A percentile compares a stretch with the other conserved stretches of the same genome.
phyloP scores from a whole-genome alignment of 2,329 filamentous ascomycete species.

The Epichloe coenophiala region DNA sequence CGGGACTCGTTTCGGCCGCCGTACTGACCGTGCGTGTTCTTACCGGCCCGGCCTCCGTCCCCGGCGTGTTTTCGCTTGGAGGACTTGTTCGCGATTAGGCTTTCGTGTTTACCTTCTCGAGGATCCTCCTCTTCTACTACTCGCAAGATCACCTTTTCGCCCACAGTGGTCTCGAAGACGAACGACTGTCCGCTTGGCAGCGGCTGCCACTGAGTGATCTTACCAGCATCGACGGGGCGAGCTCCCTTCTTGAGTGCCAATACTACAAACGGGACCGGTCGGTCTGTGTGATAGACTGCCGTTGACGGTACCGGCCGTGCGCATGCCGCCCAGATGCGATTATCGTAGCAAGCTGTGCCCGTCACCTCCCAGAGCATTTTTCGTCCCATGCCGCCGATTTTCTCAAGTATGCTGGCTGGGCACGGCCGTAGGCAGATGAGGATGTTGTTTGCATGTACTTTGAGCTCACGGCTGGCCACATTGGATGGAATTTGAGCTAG shows the following conservation, averaged over 20 bases:
- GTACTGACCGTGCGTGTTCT: constrained; percentile 19
- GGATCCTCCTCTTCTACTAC: constrained; percentile 67
- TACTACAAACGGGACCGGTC: constrained; percentile 64
- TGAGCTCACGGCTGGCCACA: constrained; percentile 56
- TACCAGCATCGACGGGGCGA: constrained; percentile 64
- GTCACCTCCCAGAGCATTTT: constrained; percentile 77
- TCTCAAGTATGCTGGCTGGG: constrained; percentile 57
- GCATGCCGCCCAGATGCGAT: constrained; percentile 76
- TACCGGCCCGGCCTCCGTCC: constrained; percentile 27
- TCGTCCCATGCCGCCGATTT: constrained; percentile 74
- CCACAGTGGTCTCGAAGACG: constrained; percentile 69
- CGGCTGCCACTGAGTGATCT: constrained; percentile 74
- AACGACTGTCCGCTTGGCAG: constrained; percentile 57
- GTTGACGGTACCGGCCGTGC: constrained; percentile 58
- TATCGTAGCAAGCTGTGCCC: constrained; percentile 60
- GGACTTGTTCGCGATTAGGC: constrained; percentile 44
- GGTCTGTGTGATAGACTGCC: constrained; percentile 64
- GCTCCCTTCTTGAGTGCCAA: constrained; percentile 65
- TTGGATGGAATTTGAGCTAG: constrained; percentile 52
- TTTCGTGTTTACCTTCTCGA: constrained; percentile 49
- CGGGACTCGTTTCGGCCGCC: constrained; percentile 28
- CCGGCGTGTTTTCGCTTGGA: constrained; percentile 45
- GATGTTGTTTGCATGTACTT: constrained; percentile 77
- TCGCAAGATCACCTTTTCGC: constrained; percentile 72
- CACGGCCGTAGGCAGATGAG: constrained; percentile 74